phyloP scores from a whole-genome alignment of 1,284 basidiomycete species.

The Ustanciosporium gigantosporum region DNA sequence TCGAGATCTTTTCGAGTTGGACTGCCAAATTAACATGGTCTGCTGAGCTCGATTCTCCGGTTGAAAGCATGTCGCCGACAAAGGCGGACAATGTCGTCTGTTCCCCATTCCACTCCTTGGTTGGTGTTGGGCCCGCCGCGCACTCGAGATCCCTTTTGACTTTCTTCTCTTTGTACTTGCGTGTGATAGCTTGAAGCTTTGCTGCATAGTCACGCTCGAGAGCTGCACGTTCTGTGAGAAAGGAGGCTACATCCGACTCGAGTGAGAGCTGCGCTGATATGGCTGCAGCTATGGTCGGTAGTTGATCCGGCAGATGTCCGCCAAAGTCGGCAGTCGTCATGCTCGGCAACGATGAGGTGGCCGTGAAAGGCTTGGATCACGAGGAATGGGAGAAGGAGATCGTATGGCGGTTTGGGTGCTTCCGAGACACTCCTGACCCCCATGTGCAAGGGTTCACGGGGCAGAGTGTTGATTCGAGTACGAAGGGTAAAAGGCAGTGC shows the following conservation, averaged over 20 bases:
- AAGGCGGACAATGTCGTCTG: constrained; percentile 17
- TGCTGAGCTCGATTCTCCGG: constrained; percentile 11
- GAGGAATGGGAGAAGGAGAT: no score
- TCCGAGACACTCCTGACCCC: no score
- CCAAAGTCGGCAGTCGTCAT: constrained; percentile 9
- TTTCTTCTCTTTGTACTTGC: constrained; percentile 39
- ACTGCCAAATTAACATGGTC: constrained; percentile 20
- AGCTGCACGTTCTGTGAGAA: constrained; percentile 39
- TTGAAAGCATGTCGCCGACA: constrained; percentile 19
- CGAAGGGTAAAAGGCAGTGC: no score
- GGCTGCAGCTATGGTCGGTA: constrained; percentile 22
- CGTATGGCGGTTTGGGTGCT: no score
- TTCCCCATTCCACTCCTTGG: constrained; percentile 32
- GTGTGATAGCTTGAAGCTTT: constrained; percentile 28
- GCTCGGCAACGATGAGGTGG: no score
- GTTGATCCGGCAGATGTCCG: constrained; percentile 27
- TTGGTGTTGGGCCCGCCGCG: constrained; percentile 35
- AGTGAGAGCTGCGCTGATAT: constrained; percentile 34
- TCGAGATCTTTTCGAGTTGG: constrained; percentile 16
- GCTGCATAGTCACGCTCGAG: constrained; percentile 45
- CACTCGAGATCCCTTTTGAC: constrained; percentile 30
- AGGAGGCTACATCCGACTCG: constrained; percentile 28
- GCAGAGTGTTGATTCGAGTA: no score
- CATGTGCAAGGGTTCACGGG: no score
- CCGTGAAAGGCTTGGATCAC: no score